Base-by-base conservation (phyloP, 129 eudicot genomes). In the Centrapalus pauciflorus region DNA sequence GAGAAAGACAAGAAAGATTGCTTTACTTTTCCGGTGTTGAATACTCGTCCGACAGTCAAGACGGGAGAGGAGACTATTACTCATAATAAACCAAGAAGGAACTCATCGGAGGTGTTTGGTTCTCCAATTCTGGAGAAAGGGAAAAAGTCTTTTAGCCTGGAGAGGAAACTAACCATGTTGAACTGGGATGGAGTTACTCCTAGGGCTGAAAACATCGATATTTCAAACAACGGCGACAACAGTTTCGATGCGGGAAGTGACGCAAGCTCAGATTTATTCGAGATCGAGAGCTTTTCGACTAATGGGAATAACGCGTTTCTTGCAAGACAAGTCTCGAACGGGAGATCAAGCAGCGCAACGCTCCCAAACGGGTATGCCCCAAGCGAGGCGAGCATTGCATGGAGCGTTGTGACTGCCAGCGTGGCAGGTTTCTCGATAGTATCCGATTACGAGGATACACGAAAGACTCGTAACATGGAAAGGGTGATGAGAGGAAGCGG, bases 351-450 rank as follows among this genome's bases (percentile, higher is more conserved):
- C 66, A 69, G 41, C 38, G 80, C 75, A 7, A 76, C 80, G 4
- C 86, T 80, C 34, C 65, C 80, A 34, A 77, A 80, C 11, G 75
- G 95, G 59, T 88, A 92, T 24, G 91, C 96, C 2, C 96, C 98
- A 8, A 92, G 98, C 6, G 98, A 92, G 56, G 96, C 95, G 7
- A 92, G 98, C 87, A 81, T 92, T 50, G 91, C 84, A 19, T 92
- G 98, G 98, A 92, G 98, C 23, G 95, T 85, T 2, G 84, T 88
- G 8, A 92, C 96, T 2, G 98, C 95, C 25, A 88, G 98, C 24
- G 95, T 84, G 1, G 83, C 87, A 0, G 96, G 85, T 49, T 83
- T 79, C 64, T 81, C 96, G 4, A 61, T 63, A 0, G 54, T 75
- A 28, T 84, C 96, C 0, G 92, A 82, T 56, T 67, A 76, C 9